Percentiles rank a stretch among this genome's conserved stretches.
These are phyloP conservation scores for Moelleriella libera DNA, from an alignment of 2,329 filamentous ascomycete genomes.

Conservation along the genomic window DNA sequence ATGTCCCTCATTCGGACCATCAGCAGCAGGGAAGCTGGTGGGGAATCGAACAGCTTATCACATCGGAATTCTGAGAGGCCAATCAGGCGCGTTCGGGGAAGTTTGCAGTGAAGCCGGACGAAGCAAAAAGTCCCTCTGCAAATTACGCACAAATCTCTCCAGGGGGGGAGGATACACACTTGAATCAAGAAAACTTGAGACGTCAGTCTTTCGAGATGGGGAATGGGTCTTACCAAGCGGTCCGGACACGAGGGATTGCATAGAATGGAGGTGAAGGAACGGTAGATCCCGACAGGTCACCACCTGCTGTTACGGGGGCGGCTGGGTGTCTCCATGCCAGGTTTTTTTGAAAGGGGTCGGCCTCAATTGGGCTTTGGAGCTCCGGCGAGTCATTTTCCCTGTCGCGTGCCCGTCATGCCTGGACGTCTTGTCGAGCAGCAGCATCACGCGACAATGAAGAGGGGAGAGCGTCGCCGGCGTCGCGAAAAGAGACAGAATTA, in stretches of 20 bases:
- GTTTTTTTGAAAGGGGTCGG: too few species aligned
- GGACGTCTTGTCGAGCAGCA: background rate
- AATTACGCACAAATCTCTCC: background rate
- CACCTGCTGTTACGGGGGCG: too few species aligned
- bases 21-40: background rate
- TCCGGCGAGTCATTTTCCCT: background rate
- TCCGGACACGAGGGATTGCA: too few species aligned
- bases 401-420: background rate
- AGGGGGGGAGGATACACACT: too few species aligned
- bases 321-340: too few species aligned
- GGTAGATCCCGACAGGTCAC: constrained; percentile 2
- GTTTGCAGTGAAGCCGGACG: background rate
- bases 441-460: background rate
- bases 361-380: background rate
- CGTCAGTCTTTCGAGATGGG: too few species aligned
- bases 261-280: too few species aligned
- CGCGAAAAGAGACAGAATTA: background rate
- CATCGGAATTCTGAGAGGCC: background rate
- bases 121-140: background rate
- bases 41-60: background rate
- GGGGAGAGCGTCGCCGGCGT: too few species aligned
- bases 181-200: too few species aligned
- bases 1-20: too few species aligned
- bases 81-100: background rate
- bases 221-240: too few species aligned